phyloP scores from a whole-genome alignment of 1,284 basidiomycete species.

The Pseudomicrostroma phylloplanum region DNA sequence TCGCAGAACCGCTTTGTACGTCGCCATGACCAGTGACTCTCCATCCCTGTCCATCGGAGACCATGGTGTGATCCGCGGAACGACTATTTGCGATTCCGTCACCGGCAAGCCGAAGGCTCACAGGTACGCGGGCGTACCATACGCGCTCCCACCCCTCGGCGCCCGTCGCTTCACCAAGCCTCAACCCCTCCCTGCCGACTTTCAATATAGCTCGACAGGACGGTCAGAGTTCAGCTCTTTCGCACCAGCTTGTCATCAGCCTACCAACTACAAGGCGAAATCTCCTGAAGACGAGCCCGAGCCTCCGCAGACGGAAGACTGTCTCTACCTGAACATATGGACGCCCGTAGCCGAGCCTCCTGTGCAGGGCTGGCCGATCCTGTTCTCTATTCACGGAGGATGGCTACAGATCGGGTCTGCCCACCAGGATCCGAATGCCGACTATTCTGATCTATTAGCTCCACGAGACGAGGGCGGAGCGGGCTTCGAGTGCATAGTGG shows the following conservation, averaged over 20 bases:
- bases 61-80: too few relatives aligned
- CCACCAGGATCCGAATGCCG: slow-evolving; percentile 10
- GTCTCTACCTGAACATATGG: slow-evolving; percentile 33
- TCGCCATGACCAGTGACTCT: too few relatives aligned
- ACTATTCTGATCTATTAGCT: slow-evolving; percentile 22
- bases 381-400: slow-evolving; percentile 30
- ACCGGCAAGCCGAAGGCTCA: slow-evolving; percentile 5
- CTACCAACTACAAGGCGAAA: slow-evolving; percentile 19
- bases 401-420: slow-evolving; percentile 30
- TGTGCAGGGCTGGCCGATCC: slow-evolving; percentile 11
- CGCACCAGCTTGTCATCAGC: slow-evolving; percentile 16
- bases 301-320: slow-evolving; percentile 22
- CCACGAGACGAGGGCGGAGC: background rate
- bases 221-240: slow-evolving; percentile 18
- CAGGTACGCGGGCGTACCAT: slow-evolving; percentile 27
- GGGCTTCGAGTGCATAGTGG: slow-evolving; percentile 21
- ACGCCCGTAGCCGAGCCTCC: slow-evolving; percentile 14
- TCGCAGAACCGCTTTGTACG: too few relatives aligned
- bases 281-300: slow-evolving; percentile 14
- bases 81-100: too few relatives aligned
- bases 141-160: slow-evolving; percentile 24
- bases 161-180: slow-evolving; percentile 22
- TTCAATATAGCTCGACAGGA: slow-evolving; percentile 17
- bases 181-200: slow-evolving; percentile 15
- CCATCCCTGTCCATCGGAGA: too few relatives aligned